A percentile compares a stretch with the other conserved stretches of the same genome.
Conservation (phyloP, 2,329 filamentous ascomycete species). For the Verruconis gallopava region DNA sequence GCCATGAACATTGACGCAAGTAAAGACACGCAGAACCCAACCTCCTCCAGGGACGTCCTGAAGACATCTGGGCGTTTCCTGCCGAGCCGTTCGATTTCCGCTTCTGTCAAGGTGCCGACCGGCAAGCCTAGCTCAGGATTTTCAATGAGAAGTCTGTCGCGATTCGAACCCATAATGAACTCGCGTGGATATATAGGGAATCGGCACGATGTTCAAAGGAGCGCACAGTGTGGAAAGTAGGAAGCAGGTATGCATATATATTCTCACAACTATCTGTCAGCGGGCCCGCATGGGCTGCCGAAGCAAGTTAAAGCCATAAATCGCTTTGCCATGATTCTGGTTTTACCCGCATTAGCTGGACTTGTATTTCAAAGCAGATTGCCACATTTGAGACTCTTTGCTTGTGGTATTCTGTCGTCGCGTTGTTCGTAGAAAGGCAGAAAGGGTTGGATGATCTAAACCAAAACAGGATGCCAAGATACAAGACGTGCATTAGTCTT, state of each 20-base stretch:
- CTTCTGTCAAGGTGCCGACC: constrained; percentile 1
- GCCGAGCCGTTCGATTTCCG: constrained; percentile 43
- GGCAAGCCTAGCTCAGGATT: neutral
- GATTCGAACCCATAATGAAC: neutral
- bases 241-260: neutral
- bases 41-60: constrained; percentile 38
- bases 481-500: neutral
- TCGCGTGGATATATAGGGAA: neutral
- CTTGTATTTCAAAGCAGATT: constrained; percentile 37
- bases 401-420: constrained; percentile 43
- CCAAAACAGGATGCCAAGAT: neutral
- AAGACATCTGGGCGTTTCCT: constrained; percentile 48
- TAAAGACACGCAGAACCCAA: constrained; percentile 49
- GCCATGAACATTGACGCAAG: constrained; percentile 51
- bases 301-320: too few species aligned
- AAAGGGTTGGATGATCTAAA: neutral
- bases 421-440: neutral
- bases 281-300: too few species aligned
- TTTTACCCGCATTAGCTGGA: constrained; percentile 48
- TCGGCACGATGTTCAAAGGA: neutral
- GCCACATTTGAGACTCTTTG: constrained; percentile 14
- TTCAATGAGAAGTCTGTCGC: neutral
- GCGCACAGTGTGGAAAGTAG: neutral
- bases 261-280: constrained; percentile 38
- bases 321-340: too few species aligned